phyloP scores from a whole-genome alignment of 495 filamentous ascomycete genomes.

The Penicillium taxi region DNA sequence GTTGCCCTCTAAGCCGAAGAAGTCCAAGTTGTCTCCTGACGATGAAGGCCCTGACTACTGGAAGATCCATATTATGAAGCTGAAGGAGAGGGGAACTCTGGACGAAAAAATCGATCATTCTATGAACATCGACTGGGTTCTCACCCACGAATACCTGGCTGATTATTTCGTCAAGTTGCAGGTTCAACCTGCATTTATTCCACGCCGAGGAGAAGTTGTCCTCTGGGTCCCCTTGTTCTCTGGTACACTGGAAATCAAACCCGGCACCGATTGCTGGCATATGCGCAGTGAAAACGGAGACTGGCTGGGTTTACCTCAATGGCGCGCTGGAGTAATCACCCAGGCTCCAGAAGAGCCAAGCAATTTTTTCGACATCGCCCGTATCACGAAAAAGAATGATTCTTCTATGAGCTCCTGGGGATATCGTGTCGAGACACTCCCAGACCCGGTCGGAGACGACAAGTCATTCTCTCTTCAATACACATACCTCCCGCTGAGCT shows the following conservation, averaged over 20 bases:
- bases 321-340: conserved; percentile 50
- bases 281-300: conserved; percentile 22
- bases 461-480: conserved; percentile 46
- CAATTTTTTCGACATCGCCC: conserved; percentile 36
- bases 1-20: neutral
- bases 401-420: conserved; percentile 43
- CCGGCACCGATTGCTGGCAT: conserved; percentile 18
- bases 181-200: conserved; percentile 43
- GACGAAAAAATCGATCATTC: conserved; percentile 41
- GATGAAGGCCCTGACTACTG: conserved; percentile 49
- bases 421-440: conserved; percentile 50
- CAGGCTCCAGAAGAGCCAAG: conserved; percentile 41
- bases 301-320: conserved; percentile 34
- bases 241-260: conserved; percentile 31
- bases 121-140: conserved; percentile 47
- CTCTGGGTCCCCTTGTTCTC: conserved; percentile 41
- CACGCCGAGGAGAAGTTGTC: conserved; percentile 51
- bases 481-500: conserved; percentile 46
- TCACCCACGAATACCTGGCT: conserved; percentile 32
- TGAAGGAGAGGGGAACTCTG: conserved; percentile 31
- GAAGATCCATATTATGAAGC: conserved; percentile 37
- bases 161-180: conserved; percentile 28
- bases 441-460: conserved; percentile 40
- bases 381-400: conserved; percentile 27
- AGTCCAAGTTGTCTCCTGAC: conserved; percentile 4